A percentile compares a stretch with the other conserved stretches of the same genome.
Evolutionary conservation across 441 rosid genomes (phyloP).

Genomic region (Populus hybrid): DNA sequence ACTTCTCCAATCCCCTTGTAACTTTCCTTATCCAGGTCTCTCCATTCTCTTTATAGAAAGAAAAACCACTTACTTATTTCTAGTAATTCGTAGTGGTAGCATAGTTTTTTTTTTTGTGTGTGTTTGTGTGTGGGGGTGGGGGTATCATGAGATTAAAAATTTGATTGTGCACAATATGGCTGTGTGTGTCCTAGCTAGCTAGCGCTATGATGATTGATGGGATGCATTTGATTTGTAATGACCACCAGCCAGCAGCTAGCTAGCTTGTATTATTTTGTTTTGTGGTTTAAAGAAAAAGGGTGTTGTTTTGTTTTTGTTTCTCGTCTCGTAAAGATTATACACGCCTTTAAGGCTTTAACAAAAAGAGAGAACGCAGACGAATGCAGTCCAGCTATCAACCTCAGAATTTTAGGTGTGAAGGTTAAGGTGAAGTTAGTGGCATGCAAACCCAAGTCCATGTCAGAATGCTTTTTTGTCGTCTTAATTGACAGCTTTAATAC

Average conservation of each 20-base stretch:
- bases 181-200: neutral
- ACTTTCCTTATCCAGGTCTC: neutral
- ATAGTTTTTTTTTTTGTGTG: too few species aligned
- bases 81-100: too few species aligned
- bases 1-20: constrained; percentile 9
- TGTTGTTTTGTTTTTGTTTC: neutral
- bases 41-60: neutral
- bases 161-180: neutral
- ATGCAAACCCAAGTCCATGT: constrained; percentile 20
- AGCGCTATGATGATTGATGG: neutral
- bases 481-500: constrained; percentile 5
- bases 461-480: constrained; percentile 13
- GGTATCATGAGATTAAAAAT: neutral
- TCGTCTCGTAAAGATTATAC: neutral
- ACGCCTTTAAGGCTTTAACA: neutral
- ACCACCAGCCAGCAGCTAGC: neutral
- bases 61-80: neutral
- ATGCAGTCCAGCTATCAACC: neutral
- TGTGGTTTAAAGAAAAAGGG: neutral
- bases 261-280: neutral
- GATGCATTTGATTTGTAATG: neutral
- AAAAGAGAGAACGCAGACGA: neutral
- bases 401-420: neutral
- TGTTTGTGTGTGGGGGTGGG: too few species aligned
- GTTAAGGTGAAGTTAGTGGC: neutral